Evolutionary conservation across 1,139 yeast species (phyloP).

Genomic region (Blastobotrys elegans): DNA sequence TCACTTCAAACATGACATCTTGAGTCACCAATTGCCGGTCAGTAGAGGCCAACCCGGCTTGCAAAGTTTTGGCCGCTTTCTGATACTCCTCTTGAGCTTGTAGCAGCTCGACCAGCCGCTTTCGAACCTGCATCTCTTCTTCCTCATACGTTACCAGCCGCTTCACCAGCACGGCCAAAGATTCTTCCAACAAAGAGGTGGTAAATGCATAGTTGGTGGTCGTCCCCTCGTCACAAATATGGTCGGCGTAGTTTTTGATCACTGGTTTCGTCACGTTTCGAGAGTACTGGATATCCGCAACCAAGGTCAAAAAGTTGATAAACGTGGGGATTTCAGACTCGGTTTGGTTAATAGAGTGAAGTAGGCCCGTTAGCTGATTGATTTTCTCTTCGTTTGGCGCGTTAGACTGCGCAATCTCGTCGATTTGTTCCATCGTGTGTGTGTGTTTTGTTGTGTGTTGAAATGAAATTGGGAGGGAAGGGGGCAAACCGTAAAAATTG

Average conservation of each 20-base stretch:
- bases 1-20: constrained; percentile 27
- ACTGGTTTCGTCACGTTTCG: constrained; percentile 17
- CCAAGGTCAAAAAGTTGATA: constrained; percentile 9
- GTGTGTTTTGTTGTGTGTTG: neutral
- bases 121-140: constrained; percentile 27
- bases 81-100: constrained; percentile 25
- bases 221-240: constrained; percentile 8
- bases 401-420: constrained; percentile 8
- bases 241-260: constrained; percentile 13
- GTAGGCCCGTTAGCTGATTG: neutral
- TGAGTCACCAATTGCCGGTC: constrained; percentile 26
- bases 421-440: constrained; percentile 4
- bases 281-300: constrained; percentile 15
- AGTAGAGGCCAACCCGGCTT: constrained; percentile 26
- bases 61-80: constrained; percentile 30
- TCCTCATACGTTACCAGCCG: constrained; percentile 29
- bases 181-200: constrained; percentile 1
- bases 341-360: constrained; percentile 3
- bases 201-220: constrained; percentile 2
- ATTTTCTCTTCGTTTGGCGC: constrained; percentile 9
- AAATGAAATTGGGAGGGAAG: too few relatives aligned
- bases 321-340: constrained; percentile 4
- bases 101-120: constrained; percentile 28
- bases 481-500: too few relatives aligned
- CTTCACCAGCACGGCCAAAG: constrained; percentile 18